phyloP scores from a whole-genome alignment of 345 rosid genomes.

The Syzygium aqueum region DNA sequence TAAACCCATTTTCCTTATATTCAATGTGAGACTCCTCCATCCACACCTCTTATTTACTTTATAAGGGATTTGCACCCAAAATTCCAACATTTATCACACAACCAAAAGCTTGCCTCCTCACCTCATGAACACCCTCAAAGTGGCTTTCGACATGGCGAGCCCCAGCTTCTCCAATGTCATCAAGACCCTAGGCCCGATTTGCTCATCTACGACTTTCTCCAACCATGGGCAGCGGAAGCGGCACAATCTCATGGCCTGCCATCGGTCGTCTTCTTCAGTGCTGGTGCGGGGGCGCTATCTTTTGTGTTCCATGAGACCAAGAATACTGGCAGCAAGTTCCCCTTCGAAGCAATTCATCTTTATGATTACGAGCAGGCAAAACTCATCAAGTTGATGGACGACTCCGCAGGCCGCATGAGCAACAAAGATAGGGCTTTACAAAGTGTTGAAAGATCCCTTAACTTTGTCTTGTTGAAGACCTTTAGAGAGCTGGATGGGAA shows the following conservation, averaged over 20 bases:
- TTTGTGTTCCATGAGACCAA: not conserved
- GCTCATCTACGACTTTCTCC: constrained; percentile 22
- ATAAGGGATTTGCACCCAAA: no score
- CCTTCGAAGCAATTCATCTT: not conserved
- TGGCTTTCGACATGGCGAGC: constrained; percentile 14
- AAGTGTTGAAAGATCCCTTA: not conserved
- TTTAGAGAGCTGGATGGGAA: constrained; percentile 24
- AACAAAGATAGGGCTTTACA: not conserved
- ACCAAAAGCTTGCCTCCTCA: constrained; percentile 27
- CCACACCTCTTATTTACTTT: no score
- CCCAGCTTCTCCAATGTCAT: constrained; percentile 6
- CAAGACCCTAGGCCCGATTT: constrained; percentile 5
- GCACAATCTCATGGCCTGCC: constrained; percentile 18
- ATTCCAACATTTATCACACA: constrained; percentile 13
- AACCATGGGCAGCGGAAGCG: constrained; percentile 22
- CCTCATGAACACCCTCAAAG: constrained; percentile 19
- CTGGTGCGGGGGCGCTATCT: not conserved
- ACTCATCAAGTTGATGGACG: not conserved
- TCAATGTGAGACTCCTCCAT: no score
- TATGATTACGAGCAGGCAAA: not conserved
- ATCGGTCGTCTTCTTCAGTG: constrained; percentile 3
- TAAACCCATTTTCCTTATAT: no score
- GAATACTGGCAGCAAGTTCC: constrained; percentile 2
- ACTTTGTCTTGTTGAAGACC: constrained; percentile 15
- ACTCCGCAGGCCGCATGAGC: not conserved